Base-by-base conservation (phyloP, 2,329 filamentous ascomycete genomes). In the Aspergillus ochraceus region DNA sequence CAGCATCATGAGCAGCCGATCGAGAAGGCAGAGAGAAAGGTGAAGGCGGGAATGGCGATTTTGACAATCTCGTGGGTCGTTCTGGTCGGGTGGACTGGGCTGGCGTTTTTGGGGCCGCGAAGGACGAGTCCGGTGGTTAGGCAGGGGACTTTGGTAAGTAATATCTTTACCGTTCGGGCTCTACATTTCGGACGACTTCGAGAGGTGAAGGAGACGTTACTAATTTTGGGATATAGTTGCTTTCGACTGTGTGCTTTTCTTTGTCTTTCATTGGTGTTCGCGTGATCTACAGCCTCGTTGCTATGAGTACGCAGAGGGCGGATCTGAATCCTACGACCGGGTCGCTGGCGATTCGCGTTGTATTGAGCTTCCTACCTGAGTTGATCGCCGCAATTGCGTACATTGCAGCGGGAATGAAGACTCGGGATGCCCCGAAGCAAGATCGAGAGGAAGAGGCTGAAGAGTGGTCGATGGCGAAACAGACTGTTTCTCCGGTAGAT, bases 311-410 rank as follows among this genome's bases (percentile, higher is more conserved):
- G 2, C 63, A 68, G 45, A 54, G 59, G 6, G 36, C 52, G 11
- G 53, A 54, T 12, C 58, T 72, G 1, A 74, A 66, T 49, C 62
- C 68, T 0, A 57, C 63, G 0, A 67, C 60, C 12, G 70, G 69
- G 8, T 57, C 59, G 3, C 30, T 67, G 0, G 65, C 66, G 3
- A 55, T 71, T 4, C 65, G 65, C 1, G 62, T 71, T 6, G 57
- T 71, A 2, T 62, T 74, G n/a, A 61, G 64, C 10, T 70, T 74
- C 24, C 51, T 74, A 14, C 66, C 68, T 0, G 70, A 73, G 54
- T 50, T 67, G 9, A 55, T 71, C 45, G 61, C 64, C 2, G 53
- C 61, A 0, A 8, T 71, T 2, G 26, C 53, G 4, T 68, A 68
- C 22, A 24, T 69, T 1, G 19, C 60, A 36, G 66, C 58, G 1